These are phyloP conservation scores for Calocybe cyanea DNA, from an alignment of 768 basidiomycete genomes.

Conservation along the genomic window DNA sequence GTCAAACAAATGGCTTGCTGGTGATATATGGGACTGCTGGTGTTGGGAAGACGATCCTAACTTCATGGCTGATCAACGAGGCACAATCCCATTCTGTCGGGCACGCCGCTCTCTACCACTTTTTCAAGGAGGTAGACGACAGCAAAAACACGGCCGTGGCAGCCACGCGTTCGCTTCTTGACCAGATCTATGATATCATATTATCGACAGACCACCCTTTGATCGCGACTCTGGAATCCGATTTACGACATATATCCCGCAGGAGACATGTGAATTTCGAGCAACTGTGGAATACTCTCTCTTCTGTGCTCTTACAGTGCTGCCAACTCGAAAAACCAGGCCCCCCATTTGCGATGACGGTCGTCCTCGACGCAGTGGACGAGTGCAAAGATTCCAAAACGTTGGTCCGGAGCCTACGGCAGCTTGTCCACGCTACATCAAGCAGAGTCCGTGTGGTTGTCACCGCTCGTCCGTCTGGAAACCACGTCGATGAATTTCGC, in stretches of 20 bases:
- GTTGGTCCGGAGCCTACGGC: background rate
- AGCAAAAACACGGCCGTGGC: conserved; percentile 1
- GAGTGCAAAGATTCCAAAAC: conserved; percentile 2
- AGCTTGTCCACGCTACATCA: background rate
- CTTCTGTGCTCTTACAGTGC: background rate
- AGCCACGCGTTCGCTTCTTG: too few species aligned
- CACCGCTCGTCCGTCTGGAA: conserved; percentile 3
- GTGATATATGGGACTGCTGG: conserved; percentile 3
- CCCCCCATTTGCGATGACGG: background rate
- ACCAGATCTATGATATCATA: background rate
- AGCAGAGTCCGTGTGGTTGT: background rate
- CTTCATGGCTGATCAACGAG: conserved; percentile 1
- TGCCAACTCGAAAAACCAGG: background rate
- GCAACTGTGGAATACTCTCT: conserved; percentile 1
- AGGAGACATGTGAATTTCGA: background rate
- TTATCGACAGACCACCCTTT: background rate
- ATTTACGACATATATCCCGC: too few species aligned
- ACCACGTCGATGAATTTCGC: conserved; percentile 3
- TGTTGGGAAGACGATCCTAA: conserved; percentile 5
- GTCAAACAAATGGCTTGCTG: background rate
- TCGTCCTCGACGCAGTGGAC: too few species aligned
- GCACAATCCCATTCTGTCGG: background rate
- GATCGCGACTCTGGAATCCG: background rate
- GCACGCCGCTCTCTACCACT: background rate
- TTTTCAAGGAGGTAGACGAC: too few species aligned